Evolutionary conservation across 2,329 filamentous ascomycete species (phyloP), one percentile per base, ranked within the genome.

Genomic region (Pseudogymnoascus sp.): DNA sequence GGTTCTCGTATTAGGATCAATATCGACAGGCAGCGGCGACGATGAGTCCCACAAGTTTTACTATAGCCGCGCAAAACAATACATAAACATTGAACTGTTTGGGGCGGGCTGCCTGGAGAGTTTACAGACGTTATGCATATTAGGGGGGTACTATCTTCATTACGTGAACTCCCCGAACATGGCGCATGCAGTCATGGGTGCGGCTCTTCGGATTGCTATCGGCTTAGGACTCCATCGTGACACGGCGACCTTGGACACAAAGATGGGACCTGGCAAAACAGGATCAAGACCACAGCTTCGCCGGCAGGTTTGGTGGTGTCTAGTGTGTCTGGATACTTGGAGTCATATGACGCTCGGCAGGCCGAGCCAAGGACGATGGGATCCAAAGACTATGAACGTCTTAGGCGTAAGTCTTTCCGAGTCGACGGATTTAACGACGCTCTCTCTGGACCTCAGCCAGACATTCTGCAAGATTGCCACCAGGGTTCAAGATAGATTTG

Each of bases 301-400:
- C 2, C 48, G 48, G 48, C 70, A 75, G 5, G 76, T 75, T 25
- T 78, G 76, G 76, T 78, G 76, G 76, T 75, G 76, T 59, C 65
- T 77, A 27, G 77, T 77, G 61, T 77, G 75, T 62, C 67, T 77
- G 1, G 76, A 78, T 65, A 70, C 75, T 0, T 77, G 76, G 76
- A 55, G 48, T 10, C 48, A 55, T 55, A 33, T 55, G 48, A 55
- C 48, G 9, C 48, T 55, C 27, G 48, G 48, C 48, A 27, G 48
- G 9, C 48, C 48, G 48, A 55, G 48, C 9, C 48, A 55, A 55
- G 48, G 48, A 12, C 27, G 48, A 33, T 55, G 48, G 48, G 48
- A 55, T 7, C 48, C 48, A 9, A 55, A 55, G n/a, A 55, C 48
- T 9, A 55, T 55, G 48, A 55, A 55, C n/a, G 48, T 55, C 27